These are phyloP conservation scores for Ogataea ramenticola DNA, from an alignment of 805 yeast species.

Conservation along the genomic window DNA sequence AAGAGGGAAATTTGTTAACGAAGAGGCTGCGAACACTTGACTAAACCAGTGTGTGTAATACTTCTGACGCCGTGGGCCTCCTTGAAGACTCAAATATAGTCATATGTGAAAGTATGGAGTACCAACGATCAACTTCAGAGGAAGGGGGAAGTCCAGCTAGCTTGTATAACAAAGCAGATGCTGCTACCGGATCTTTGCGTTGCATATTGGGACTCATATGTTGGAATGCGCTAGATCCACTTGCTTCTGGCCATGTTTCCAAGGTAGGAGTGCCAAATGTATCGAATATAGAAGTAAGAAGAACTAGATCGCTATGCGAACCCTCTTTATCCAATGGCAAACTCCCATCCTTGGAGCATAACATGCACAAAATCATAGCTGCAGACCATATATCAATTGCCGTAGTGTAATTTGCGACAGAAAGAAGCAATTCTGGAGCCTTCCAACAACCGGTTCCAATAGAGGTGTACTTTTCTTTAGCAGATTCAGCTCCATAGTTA, in stretches of 20 bases:
- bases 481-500: constrained; percentile 65
- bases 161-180: constrained; percentile 28
- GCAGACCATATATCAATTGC: constrained; percentile 68
- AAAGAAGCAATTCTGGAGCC: constrained; percentile 69
- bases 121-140: constrained; percentile 3
- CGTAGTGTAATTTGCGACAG: constrained; percentile 42
- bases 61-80: constrained; percentile 24
- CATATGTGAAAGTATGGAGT: constrained; percentile 32
- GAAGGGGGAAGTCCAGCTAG: constrained; percentile 12
- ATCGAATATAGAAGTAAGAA: constrained; percentile 47
- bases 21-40: background rate
- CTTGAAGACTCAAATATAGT: constrained; percentile 32
- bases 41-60: background rate
- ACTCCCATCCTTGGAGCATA: constrained; percentile 34
- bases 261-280: constrained; percentile 59
- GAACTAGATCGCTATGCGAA: constrained; percentile 46
- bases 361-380: constrained; percentile 53
- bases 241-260: constrained; percentile 36
- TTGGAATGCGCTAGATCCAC: constrained; percentile 27
- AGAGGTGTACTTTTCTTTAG: constrained; percentile 37
- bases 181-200: constrained; percentile 13
- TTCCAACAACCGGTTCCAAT: constrained; percentile 63
- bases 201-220: constrained; percentile 24
- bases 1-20: too few relatives aligned
- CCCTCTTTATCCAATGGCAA: constrained; percentile 33